phyloP scores from a whole-genome alignment of 2,329 filamentous ascomycete genomes.

The Chaetomium sp. region DNA sequence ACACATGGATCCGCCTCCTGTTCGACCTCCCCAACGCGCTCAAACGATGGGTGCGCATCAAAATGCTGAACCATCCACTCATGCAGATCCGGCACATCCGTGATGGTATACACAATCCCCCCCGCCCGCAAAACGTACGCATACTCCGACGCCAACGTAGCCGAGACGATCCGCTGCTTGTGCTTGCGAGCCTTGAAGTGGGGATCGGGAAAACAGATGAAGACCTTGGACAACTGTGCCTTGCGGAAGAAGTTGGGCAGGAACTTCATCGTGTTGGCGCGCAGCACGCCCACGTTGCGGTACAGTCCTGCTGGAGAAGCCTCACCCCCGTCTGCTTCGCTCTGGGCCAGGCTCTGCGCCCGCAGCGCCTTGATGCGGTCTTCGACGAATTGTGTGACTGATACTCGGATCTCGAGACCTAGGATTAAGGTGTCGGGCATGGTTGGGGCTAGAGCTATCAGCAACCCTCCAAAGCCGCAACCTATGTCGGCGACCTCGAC shows the following conservation, averaged over 20 bases:
- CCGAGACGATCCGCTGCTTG: constrained; percentile 89
- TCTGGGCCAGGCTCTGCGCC: constrained; percentile 46
- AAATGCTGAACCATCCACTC: constrained; percentile 90
- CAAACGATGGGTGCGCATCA: constrained; percentile 69
- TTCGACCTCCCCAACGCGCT: constrained; percentile 63
- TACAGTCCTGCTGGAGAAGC: constrained; percentile 43
- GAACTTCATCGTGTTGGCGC: constrained; percentile 98
- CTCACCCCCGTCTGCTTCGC: too few relatives aligned
- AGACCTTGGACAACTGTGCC: constrained; percentile 78
- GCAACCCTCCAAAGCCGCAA: constrained; percentile 88
- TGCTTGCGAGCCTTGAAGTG: constrained; percentile 98
- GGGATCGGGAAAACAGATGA: constrained; percentile 96
- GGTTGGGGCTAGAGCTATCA: constrained; percentile 75
- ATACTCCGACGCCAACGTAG: constrained; percentile 86
- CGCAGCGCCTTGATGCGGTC: constrained; percentile 80
- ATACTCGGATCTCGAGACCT: constrained; percentile 88
- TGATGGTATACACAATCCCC: constrained; percentile 91
- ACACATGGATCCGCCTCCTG: constrained; percentile 65
- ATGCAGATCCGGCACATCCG: constrained; percentile 91
- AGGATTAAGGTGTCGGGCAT: constrained; percentile 71
- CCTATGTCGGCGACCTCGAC: constrained; percentile 95
- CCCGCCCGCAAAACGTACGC: constrained; percentile 79
- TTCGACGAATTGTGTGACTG: constrained; percentile 85
- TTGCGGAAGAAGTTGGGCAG: constrained; percentile 93
- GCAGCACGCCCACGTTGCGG: constrained; percentile 82